Percentiles rank a stretch among this genome's conserved stretches.
phyloP scores from a whole-genome alignment of 192 early-diverging fungal genomes.

The Kickxella alabastrina region DNA sequence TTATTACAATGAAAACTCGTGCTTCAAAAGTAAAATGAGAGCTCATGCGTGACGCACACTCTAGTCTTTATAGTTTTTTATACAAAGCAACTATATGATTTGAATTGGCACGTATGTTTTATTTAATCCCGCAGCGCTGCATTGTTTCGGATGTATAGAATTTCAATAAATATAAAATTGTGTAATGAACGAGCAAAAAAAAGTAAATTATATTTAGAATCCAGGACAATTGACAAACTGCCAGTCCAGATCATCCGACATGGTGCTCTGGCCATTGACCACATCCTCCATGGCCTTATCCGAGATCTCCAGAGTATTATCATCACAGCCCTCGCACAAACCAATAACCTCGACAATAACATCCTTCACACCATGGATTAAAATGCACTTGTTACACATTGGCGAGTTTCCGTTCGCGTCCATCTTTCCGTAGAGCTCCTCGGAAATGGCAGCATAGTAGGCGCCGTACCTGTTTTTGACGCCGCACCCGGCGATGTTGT shows the following conservation, averaged over 20 bases:
- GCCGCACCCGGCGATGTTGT: not conserved
- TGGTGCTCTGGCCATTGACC: not conserved
- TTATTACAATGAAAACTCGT: no score
- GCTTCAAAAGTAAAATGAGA: no score
- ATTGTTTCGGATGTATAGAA: not conserved
- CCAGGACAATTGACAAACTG: not conserved
- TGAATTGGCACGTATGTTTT: not conserved
- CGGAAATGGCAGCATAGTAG: not conserved
- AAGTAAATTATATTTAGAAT: not conserved
- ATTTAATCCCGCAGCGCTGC: not conserved
- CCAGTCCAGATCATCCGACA: not conserved
- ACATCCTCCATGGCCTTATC: not conserved
- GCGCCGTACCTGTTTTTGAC: not conserved
- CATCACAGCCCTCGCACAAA: slow-evolving; percentile 7
- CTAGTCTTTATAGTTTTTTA: no score
- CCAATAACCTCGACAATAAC: slow-evolving; percentile 7
- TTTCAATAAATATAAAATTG: not conserved
- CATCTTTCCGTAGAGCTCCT: not conserved
- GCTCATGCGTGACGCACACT: no score
- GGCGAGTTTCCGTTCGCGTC: not conserved
- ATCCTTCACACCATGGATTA: slow-evolving; percentile 2
- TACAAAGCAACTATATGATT: not conserved
- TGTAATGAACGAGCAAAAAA: no score
- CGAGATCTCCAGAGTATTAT: not conserved
- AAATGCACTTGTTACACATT: slow-evolving; percentile 8